phyloP scores from a whole-genome alignment of 495 filamentous ascomycete genomes.

The Talaromyces ruber region DNA sequence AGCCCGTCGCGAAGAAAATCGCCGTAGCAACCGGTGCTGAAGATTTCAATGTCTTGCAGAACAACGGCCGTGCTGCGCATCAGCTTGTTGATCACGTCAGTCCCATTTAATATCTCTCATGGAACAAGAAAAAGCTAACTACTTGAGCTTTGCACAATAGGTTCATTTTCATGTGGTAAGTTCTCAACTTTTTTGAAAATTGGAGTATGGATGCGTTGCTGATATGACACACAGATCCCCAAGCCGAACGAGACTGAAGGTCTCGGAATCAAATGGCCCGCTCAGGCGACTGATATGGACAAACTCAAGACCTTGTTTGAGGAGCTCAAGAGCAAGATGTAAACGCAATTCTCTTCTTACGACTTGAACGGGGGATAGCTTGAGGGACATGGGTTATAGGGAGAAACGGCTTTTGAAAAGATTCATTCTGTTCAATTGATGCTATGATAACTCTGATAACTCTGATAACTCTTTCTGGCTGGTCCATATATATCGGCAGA shows the following conservation, averaged over 20 bases:
- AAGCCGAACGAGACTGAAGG: slow-evolving; percentile 87
- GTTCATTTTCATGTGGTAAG: slow-evolving; percentile 91
- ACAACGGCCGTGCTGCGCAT: slow-evolving; percentile 91
- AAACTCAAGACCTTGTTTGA: slow-evolving; percentile 70
- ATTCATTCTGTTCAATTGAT: background rate
- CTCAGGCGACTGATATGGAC: slow-evolving; percentile 70
- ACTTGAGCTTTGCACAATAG: slow-evolving; percentile 22
- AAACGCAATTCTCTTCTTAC: slow-evolving; percentile 15
- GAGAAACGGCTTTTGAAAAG: background rate
- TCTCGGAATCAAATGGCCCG: slow-evolving; percentile 72
- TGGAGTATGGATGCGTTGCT: background rate
- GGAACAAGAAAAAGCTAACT: background rate
- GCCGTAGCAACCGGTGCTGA: slow-evolving; percentile 63
- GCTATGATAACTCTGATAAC: background rate
- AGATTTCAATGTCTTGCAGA: slow-evolving; percentile 93
- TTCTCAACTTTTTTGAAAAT: background rate
- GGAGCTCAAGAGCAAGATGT: slow-evolving; percentile 86
- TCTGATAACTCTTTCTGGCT: background rate
- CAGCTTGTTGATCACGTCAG: slow-evolving; percentile 88
- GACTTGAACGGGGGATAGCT: background rate
- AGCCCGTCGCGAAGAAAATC: slow-evolving; percentile 85
- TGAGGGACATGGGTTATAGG: too few relatives aligned
- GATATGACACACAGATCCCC: slow-evolving; percentile 56
- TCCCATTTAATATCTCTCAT: slow-evolving; percentile 3
- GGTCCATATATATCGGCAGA: background rate